Evolutionary conservation across 2,329 filamentous ascomycete species (phyloP), one percentile per base, ranked within the genome.

Genomic region (Camillea tinctor): DNA sequence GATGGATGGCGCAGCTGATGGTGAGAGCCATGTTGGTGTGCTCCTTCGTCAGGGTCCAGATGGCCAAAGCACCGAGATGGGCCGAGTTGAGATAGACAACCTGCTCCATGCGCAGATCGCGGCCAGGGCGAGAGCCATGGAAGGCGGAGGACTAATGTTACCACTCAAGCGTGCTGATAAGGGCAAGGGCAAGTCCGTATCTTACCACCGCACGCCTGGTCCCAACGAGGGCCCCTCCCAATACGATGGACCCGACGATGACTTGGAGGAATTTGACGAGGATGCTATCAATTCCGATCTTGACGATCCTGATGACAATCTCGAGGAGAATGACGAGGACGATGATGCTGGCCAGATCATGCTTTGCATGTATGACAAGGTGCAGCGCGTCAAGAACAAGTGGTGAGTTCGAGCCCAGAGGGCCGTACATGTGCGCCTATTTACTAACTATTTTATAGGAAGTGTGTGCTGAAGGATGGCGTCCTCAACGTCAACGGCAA

Each of bases 351-450:
- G 89, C 1, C 91, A 96, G 68, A 93, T 96, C 73, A 98, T 99
- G 91, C 88, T 99, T 49, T 99, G 95, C 81, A 97, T 96, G 74
- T 99, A 99, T 74, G 95, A 99, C 81, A 99, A 99, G 81, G 95
- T 99, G 9, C 94, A 98, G 78, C 86, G 95, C 53, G 95, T 98
- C 71, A 99, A 99, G 88, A 99, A 98, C 80, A 99, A 95, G 86
- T 95, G 91, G 91, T 88, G 74, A 55, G 82, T 77, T n/a, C 21
- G 15, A 22, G 2, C 22, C 5, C 40, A 13, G 19, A 40, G 22
- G 52, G 55, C 50, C 22, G 50, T 22, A 23, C 21, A 8, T 52
- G 24, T 22, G 17, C 49, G 21, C 26, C 24, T 55, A 15, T n/a
- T 48, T 60, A 22, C 59, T 66, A 4, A 62, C 50, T 58, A 51